These are phyloP conservation scores for Pestalotiopsis fici DNA, from an alignment of 2,329 filamentous ascomycete genomes.

Conservation along the genomic window DNA sequence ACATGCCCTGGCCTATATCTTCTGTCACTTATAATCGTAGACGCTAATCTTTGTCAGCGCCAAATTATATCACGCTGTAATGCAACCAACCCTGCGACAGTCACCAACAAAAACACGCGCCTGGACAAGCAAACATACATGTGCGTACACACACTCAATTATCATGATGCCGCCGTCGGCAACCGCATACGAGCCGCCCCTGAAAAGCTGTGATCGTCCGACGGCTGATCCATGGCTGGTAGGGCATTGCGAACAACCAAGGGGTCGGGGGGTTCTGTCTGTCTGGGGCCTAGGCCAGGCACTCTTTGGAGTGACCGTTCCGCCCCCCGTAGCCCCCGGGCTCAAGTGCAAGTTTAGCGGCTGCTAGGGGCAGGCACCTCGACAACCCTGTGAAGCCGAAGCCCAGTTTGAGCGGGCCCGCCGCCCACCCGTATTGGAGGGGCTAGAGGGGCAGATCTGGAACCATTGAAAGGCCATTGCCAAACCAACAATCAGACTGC, in stretches of 20 bases:
- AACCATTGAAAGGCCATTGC: slow-evolving; percentile 3
- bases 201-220: not conserved
- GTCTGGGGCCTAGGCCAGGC: no score
- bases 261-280: not conserved
- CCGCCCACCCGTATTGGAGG: not conserved
- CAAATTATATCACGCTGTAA: not conserved
- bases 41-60: not conserved
- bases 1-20: not conserved
- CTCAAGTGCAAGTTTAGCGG: not conserved
- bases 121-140: not conserved
- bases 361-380: not conserved
- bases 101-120: not conserved
- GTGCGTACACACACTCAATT: not conserved
- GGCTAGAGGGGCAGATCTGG: not conserved
- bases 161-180: not conserved
- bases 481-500: not conserved
- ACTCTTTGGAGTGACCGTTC: not conserved
- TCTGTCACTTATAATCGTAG: not conserved
- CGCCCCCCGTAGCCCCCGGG: not conserved
- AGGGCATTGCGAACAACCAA: not conserved
- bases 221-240: not conserved
- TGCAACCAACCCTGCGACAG: not conserved
- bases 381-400: not conserved
- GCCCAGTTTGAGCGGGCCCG: not conserved
- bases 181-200: not conserved